phyloP scores from a whole-genome alignment of 352 stramenopile genomes.

The Albugo laibachii region DNA sequence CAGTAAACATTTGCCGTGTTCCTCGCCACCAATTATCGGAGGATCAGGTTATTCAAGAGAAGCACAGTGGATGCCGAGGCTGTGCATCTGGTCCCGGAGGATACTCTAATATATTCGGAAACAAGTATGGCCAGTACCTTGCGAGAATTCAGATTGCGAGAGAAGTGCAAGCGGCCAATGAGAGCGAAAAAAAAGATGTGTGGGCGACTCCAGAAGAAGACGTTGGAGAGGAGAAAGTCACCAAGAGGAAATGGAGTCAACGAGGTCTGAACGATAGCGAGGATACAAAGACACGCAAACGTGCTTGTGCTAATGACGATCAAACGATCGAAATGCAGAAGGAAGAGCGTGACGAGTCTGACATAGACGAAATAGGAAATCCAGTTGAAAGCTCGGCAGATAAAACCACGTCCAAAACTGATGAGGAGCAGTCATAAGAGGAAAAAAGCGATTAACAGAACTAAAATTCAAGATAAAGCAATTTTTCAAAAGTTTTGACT shows the following conservation, averaged over 20 bases:
- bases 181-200: slow-evolving; percentile 17
- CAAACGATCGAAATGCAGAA: slow-evolving; percentile 13
- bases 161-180: slow-evolving; percentile 38
- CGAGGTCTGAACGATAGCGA: slow-evolving; percentile 19
- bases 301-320: not conserved
- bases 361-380: slow-evolving; percentile 11
- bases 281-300: slow-evolving; percentile 17
- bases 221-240: not conserved
- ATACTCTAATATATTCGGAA: slow-evolving; percentile 97
- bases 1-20: slow-evolving; percentile 94
- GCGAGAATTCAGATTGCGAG: slow-evolving; percentile 90
- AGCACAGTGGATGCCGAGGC: slow-evolving; percentile 92
- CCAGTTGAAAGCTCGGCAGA: not conserved
- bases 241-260: not conserved
- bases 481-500: no score
- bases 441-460: not conserved
- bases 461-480: no score
- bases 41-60: slow-evolving; percentile 77
- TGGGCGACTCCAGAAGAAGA: slow-evolving; percentile 51
- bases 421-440: not conserved
- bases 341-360: slow-evolving; percentile 14
- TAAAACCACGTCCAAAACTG: not conserved
- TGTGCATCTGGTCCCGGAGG: slow-evolving; percentile 88
- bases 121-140: slow-evolving; percentile 98
- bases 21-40: slow-evolving; percentile 85